phyloP scores from a whole-genome alignment of 2,329 filamentous ascomycete genomes.

The Scleromitrula shiraiana region DNA sequence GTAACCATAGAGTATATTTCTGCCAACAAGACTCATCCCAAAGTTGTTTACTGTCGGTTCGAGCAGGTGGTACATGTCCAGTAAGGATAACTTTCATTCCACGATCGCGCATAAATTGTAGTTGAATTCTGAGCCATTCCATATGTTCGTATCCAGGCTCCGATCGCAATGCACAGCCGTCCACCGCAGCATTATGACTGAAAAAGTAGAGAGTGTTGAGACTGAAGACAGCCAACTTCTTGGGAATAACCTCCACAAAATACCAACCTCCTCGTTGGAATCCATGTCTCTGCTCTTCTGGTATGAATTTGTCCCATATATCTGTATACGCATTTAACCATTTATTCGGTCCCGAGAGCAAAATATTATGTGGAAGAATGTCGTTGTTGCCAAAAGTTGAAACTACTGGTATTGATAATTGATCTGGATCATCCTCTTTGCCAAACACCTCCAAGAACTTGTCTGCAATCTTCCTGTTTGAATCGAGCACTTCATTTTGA shows the following conservation, averaged over 20 bases:
- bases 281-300: slow-evolving; percentile 81
- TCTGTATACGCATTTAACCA: slow-evolving; percentile 72
- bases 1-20: slow-evolving; percentile 86
- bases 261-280: slow-evolving; percentile 95
- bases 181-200: slow-evolving; percentile 83
- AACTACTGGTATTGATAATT: slow-evolving; percentile 69
- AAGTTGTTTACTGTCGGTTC: slow-evolving; percentile 72
- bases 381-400: slow-evolving; percentile 97
- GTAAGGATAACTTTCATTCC: slow-evolving; percentile 92
- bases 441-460: slow-evolving; percentile 72
- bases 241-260: slow-evolving; percentile 82
- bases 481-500: slow-evolving; percentile 63
- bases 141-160: slow-evolving; percentile 92
- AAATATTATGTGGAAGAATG: slow-evolving; percentile 92
- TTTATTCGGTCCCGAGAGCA: slow-evolving; percentile 74
- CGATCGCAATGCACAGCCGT: slow-evolving; percentile 70
- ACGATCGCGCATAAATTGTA: slow-evolving; percentile 71
- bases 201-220: slow-evolving; percentile 97
- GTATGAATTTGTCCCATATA: slow-evolving; percentile 82
- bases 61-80: slow-evolving; percentile 86
- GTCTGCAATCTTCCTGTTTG: slow-evolving; percentile 68
- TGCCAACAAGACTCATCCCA: slow-evolving; percentile 99
- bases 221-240: slow-evolving; percentile 80
- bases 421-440: slow-evolving; percentile 44
- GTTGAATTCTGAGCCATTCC: slow-evolving; percentile 88